Evolutionary conservation across 2,329 filamentous ascomycete genomes (phyloP), one percentile per base, ranked within the genome.

Genomic region (Rachicladosporium sp.): DNA sequence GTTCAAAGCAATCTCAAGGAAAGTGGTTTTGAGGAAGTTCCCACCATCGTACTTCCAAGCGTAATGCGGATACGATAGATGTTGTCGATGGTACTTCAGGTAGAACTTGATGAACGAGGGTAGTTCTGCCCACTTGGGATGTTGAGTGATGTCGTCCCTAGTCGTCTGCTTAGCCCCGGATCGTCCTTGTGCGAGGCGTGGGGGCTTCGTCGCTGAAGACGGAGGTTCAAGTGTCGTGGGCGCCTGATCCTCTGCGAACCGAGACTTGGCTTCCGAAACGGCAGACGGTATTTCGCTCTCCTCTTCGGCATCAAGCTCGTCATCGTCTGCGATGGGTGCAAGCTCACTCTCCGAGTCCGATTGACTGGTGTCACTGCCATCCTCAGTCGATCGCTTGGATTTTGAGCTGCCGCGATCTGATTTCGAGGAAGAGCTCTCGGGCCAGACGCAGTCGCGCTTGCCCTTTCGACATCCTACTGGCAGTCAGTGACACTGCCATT

Each of bases 371-470:
- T 42, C 65, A 67, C 15, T 66, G 47, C 62, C 67, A 9, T 68
- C 68, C 12, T 56, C 61, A 11, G 60, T 62, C 11, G 61, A 61
- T 33, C 62, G 56, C 34, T 65, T 66, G 19, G 59, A 52, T 48
- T 69, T 74, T 46, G 59, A 54, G 31, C 58, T 61, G 46, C 62
- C 65, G 39, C 64, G 43, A 45, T 67, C 69, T 32, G 66, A 56
- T 37, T 67, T 63, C 33, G 66, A 57, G 35, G 75, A 65, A 21
- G 66, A 59, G 33, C 79, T 67, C 15, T 19, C 85, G 3, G 91
- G 89, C 58, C 95, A 98, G 43, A 82, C 71, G 59, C 91, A 98
- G 48, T 93, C 85, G 63, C 91, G 76, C 50, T 79, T 83, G 36
- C 89, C 91, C 63, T 96, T 98, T 51, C 78, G 81, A 61, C 91